Percentiles rank a stretch among this genome's conserved stretches.
These are phyloP conservation scores for Plasmodium ovale DNA, from an alignment of 169 alveolate species.

Conservation along the genomic window DNA sequence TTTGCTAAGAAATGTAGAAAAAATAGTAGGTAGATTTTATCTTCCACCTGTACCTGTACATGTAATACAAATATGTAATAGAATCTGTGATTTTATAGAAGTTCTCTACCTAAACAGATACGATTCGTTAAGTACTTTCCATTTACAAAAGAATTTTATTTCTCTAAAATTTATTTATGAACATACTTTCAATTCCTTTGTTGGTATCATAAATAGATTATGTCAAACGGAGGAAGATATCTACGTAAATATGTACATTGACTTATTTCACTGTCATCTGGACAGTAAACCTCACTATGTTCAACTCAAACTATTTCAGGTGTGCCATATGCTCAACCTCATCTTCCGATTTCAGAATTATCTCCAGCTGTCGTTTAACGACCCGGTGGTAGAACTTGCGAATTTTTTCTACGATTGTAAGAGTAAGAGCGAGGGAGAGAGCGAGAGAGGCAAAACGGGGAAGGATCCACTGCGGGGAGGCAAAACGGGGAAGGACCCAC, in stretches of 20 bases:
- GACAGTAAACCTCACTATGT: slow-evolving; percentile 13
- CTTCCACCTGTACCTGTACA: slow-evolving; percentile 23
- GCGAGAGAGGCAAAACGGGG: neutral
- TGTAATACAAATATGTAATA: slow-evolving; percentile 11
- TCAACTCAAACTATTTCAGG: slow-evolving; percentile 37
- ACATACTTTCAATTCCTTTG: slow-evolving; percentile 35
- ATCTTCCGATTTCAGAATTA: slow-evolving; percentile 63
- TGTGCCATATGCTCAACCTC: slow-evolving; percentile 61
- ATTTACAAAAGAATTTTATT: slow-evolving; percentile 18
- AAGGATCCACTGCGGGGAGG: neutral
- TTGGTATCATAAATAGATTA: slow-evolving; percentile 1
- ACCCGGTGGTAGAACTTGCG: slow-evolving; percentile 36
- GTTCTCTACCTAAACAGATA: slow-evolving; percentile 41
- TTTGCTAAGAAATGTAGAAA: slow-evolving; percentile 15
- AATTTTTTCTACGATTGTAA: slow-evolving; percentile 27
- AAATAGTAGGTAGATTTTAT: slow-evolving; percentile 11
- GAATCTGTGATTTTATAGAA: slow-evolving; percentile 21
- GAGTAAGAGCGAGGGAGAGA: neutral
- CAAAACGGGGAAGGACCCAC: neutral
- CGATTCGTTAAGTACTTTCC: slow-evolving; percentile 16
- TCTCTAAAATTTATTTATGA: slow-evolving; percentile 39
- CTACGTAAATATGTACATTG: slow-evolving; percentile 14
- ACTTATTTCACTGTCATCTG: slow-evolving; percentile 32
- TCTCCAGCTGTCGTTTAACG: slow-evolving; percentile 41
- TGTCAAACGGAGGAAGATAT: slow-evolving; percentile 25